Evolutionary conservation across 345 rosid species (phyloP), one percentile per base, ranked within the genome.

Genomic region (Fremontodendron californicum): DNA sequence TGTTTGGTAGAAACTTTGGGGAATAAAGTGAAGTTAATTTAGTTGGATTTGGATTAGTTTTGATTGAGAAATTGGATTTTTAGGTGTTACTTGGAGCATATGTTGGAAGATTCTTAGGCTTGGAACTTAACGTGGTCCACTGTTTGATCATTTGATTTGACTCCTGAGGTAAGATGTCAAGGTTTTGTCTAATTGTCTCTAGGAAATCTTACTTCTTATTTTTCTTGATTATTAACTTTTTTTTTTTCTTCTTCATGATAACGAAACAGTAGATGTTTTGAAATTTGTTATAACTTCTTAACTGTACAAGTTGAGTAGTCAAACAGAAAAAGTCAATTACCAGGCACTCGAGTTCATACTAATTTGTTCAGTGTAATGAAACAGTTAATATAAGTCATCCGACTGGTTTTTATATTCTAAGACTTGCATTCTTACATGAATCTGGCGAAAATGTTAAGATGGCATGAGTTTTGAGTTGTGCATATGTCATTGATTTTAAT

Each of bases 81-180:
- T 93, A 90, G 93, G 94, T 89, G 74, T 85, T 88, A 33, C 84
- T 77, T 89, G 91, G 94, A 85, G 89, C 87, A 58, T 83, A 66
- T 79, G 85, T 82, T 88, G 87, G 89, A 90, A 87, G 92, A 83
- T 84, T 83, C 88, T 81, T 89, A 90, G 90, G 83, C 87, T 88
- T 77, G 88, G 84, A 83, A 82, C 82, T 51, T 89, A 82, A 76
- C 76, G 81, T 79, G 81, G 82, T 88, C 85, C 85, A 76, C 57
- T 74, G 48, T 83, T 74, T 88, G 80, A 66, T 85, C 83, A 82
- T 86, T 86, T 80, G 81, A 84, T 82, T 83, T 81, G 29, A 71
- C 60, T 74, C 66, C 57, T 73, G 70, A 88, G 93, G 92, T 87
- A 91, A 86, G 89, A 77, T 75, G 86, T 71, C 77, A 76, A 76